Evolutionary conservation across 768 basidiomycete genomes (phyloP), one percentile per base, ranked within the genome.

Genomic region (Lenzites betulinus): DNA sequence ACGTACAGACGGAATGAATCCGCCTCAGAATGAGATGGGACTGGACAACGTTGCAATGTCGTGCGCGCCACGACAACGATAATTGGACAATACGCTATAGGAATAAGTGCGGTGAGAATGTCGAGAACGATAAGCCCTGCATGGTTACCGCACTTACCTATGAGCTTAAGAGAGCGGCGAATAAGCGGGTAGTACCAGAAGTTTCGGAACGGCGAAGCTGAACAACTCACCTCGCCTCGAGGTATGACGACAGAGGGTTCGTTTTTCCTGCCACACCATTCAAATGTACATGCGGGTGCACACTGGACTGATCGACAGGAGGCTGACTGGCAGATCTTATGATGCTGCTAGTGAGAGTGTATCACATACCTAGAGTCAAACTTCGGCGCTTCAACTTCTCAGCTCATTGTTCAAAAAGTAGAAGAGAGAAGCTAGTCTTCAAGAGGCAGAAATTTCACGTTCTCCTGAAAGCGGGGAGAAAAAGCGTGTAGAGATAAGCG

Each of bases 111-210:
- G 30, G 25, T 41, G 51, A 22, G 39, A 41, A 23, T 9, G 23
- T n/a, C n/a, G 36, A 26, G 23, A 9, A 15, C 23, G 23, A 22
- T 8, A 15, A 8, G 25, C 22, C 25, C 22, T 18, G 43, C 30
- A 33, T 12, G 39, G 41, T n/a, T 20, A 28, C 25, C 43, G 28
- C 15, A 22, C 35, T 4, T 33, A 33, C 11, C 11, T 11, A 33
- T 33, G 44, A 44, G 53, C 53, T 43, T 54, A 54, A 46, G 30
- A 35, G 53, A 54, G 53, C n/a, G 46, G 43, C 5, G 53, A 15
- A 23, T 6, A n/a, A 25, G 15, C 16, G 23, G 30, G 20, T 7
- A 15, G 13, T n/a, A n/a, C n/a, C n/a, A n/a, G n/a, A n/a, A 9
- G 20, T 7, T 9, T 3, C 12, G 16, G 0, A 12, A 20, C 3